Percentiles rank a stretch among this genome's conserved stretches.
Evolutionary conservation across 441 rosid species (phyloP).

Genomic region (Euphorbia corollata): DNA sequence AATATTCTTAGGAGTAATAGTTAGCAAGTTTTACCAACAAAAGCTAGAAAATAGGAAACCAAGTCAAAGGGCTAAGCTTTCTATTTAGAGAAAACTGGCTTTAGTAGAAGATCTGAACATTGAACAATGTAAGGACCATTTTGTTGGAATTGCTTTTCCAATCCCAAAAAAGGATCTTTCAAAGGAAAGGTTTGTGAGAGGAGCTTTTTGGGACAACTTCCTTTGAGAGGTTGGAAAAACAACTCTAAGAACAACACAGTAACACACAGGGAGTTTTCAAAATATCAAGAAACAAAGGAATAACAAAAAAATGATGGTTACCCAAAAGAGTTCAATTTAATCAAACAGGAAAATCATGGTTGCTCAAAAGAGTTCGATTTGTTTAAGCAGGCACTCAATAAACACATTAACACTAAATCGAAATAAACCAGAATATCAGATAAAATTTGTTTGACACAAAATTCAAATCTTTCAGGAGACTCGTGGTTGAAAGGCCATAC

Average conservation of each 20-base stretch:
- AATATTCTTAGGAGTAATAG: not conserved
- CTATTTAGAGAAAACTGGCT: not conserved
- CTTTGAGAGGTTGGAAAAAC: no score
- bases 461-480: not conserved
- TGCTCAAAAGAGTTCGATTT: not conserved
- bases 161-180: no score
- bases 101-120: not conserved
- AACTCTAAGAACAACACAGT: no score
- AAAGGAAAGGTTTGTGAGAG: no score
- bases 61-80: not conserved
- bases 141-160: no score
- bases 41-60: not conserved
- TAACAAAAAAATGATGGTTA: not conserved
- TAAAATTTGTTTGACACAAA: not conserved
- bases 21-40: not conserved
- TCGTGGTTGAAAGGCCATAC: conserved; percentile 1
- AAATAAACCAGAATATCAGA: not conserved
- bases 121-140: not conserved
- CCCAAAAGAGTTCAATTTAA: conserved; percentile 1
- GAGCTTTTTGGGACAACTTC: no score
- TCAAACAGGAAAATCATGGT: not conserved
- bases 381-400: not conserved
- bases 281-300: not conserved
- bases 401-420: no score
- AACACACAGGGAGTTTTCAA: no score